Evolutionary conservation across 345 rosid species (phyloP), one percentile per base, ranked within the genome.

Genomic region (Sapria himalayana): DNA sequence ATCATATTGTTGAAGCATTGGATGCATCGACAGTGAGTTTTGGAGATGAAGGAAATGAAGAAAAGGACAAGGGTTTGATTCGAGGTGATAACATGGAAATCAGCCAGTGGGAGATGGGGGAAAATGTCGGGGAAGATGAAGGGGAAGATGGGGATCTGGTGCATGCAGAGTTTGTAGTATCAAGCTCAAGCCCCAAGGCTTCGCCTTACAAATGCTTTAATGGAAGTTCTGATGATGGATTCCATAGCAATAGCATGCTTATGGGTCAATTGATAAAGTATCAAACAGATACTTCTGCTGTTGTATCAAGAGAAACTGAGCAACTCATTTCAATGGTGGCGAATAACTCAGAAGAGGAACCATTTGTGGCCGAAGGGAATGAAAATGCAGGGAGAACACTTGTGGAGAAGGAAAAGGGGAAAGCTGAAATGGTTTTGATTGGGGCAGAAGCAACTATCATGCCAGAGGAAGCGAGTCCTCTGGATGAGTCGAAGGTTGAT

Each of bases 361-460:
- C 14, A 0, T 45, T 15, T 12, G 33, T 41, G 19, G 41, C 15
- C 15, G 48, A 52, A 16, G 57, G 39, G 59, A 38, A 39, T 17
- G 74, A 52, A 35, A 61, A 41, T 40, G 50, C 33, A 21, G 13
- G 4, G 22, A n/a, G n/a, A n/a, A n/a, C n/a, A n/a, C n/a, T n/a
- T n/a, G 33, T n/a, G 54, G 19, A 1, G 35, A 62, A 59, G 51
- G 66, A 64, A 17, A 33, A 50, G 33, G 66, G 35, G 29, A 42
- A 29, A 50, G 61, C 40, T 9, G 52, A 39, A 14, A 52, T 21
- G 24, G 59, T 45, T 22, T 32, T 39, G 4, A 45, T 21, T 67
- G 59, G 60, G 37, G 36, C 35, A 2, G 55, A 9, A 50, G 41
- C 38, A 53, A 58, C 29, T 27, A 59, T 56, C 9, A 20, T 37